Evolutionary conservation across 495 filamentous ascomycete genomes (phyloP).

Genomic region (Clavariopsis aquatica): DNA sequence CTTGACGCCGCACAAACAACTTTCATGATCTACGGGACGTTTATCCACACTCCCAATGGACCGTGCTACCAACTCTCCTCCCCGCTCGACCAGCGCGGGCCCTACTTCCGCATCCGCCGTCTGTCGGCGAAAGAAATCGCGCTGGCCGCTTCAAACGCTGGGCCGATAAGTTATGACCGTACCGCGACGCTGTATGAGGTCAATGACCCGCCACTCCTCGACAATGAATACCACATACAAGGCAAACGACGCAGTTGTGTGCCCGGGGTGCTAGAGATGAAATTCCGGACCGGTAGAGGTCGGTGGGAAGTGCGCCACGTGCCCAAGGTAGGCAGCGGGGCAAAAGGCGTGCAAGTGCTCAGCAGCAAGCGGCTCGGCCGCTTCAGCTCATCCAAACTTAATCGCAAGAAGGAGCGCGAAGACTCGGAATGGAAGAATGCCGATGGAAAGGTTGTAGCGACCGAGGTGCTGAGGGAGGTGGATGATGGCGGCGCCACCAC

Average conservation of each 20-base stretch:
- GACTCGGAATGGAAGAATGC: constrained; percentile 24
- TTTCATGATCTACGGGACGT: constrained; percentile 22
- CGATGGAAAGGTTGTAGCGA: constrained; percentile 18
- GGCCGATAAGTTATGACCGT: constrained; percentile 14
- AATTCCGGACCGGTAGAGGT: not conserved
- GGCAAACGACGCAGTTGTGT: constrained; percentile 15
- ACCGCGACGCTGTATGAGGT: constrained; percentile 17
- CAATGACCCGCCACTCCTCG: constrained; percentile 11
- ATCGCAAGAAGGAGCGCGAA: constrained; percentile 6
- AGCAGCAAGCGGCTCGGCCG: not conserved
- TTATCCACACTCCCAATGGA: constrained; percentile 28
- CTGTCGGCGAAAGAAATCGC: constrained; percentile 19
- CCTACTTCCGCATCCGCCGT: constrained; percentile 22
- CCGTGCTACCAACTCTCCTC: constrained; percentile 28
- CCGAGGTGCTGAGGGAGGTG: constrained; percentile 11
- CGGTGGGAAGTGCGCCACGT: constrained; percentile 17
- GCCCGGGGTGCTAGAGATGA: constrained; percentile 21
- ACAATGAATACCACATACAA: constrained; percentile 15
- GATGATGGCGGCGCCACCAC: not conserved
- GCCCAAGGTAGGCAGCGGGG: not conserved
- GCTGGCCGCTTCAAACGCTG: not conserved
- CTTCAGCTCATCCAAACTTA: not conserved
- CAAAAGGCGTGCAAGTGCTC: constrained; percentile 12
- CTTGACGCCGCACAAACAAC: constrained; percentile 17
- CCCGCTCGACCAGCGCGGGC: constrained; percentile 16